Conservation (phyloP, 352 stramenopile species). For the Pythium diclinum region DNA sequence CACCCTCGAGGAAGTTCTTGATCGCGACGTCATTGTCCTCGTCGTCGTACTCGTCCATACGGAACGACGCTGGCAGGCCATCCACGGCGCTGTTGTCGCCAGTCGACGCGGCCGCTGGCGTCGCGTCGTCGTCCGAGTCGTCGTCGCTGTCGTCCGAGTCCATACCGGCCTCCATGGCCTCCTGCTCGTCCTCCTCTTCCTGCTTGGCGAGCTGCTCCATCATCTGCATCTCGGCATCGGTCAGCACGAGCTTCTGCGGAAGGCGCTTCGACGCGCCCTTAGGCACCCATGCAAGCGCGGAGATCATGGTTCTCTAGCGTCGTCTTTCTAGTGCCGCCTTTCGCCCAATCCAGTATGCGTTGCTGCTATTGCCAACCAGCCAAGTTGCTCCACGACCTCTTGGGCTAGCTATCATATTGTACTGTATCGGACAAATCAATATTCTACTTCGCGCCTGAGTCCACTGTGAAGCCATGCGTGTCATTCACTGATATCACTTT, state of each 20-base stretch:
- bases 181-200: constrained; percentile 63
- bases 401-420: not conserved
- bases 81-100: constrained; percentile 29
- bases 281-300: constrained; percentile 55
- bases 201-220: constrained; percentile 75
- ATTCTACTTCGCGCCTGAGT: not conserved
- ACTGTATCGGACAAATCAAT: constrained; percentile 24
- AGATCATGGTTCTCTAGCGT: constrained; percentile 42
- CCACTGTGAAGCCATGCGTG: constrained; percentile 14
- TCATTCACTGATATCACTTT: constrained; percentile 20
- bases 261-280: constrained; percentile 53
- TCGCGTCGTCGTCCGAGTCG: constrained; percentile 33
- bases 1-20: constrained; percentile 61
- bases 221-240: constrained; percentile 78
- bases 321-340: not conserved
- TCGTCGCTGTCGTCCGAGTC: constrained; percentile 47
- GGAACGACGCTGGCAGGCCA: constrained; percentile 62
- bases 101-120: constrained; percentile 9
- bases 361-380: constrained; percentile 25
- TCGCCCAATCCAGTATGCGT: not conserved
- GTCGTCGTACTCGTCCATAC: constrained; percentile 89
- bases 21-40: constrained; percentile 82
- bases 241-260: constrained; percentile 84
- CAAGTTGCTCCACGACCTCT: constrained; percentile 22
- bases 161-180: constrained; percentile 50